Percentiles rank a stretch among this genome's conserved stretches.
Evolutionary conservation across 306 rosid genomes (phyloP).

Genomic region (Pterocarpus macrocarpus): DNA sequence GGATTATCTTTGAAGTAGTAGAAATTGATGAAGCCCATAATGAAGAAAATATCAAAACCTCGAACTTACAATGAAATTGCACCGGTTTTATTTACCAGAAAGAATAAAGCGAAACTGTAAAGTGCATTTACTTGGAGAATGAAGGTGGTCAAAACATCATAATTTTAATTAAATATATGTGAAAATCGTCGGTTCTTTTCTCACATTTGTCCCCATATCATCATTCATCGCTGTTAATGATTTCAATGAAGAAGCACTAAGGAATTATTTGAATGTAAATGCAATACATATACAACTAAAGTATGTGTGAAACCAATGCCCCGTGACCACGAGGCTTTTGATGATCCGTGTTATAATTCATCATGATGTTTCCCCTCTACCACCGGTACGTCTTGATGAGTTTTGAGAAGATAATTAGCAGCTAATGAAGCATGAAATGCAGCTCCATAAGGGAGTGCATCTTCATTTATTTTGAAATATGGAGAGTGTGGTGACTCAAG

Average conservation of each 20-base stretch:
- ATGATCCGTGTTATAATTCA: constrained; percentile 61
- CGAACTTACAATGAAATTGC: too few relatives aligned
- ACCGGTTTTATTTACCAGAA: background rate
- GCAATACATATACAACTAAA: constrained; percentile 36
- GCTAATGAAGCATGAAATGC: constrained; percentile 95
- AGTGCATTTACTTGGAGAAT: background rate
- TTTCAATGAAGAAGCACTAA: background rate
- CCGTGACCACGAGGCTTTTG: constrained; percentile 2
- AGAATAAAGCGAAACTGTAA: background rate
- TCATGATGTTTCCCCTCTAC: constrained; percentile 56
- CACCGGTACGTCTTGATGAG: constrained; percentile 47
- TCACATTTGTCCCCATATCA: background rate
- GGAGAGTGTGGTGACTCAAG: constrained; percentile 68
- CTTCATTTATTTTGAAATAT: constrained; percentile 77
- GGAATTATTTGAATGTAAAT: constrained; percentile 35
- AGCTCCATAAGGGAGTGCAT: constrained; percentile 86
- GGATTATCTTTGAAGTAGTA: background rate
- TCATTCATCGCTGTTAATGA: background rate
- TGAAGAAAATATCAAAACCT: background rate
- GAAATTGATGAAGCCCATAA: background rate
- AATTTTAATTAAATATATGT: background rate
- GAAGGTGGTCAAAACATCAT: background rate
- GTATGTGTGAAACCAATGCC: constrained; percentile 5
- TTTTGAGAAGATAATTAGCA: constrained; percentile 59
- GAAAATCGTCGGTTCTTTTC: background rate